Percentiles rank a stretch among this genome's conserved stretches.
Evolutionary conservation across 1,139 yeast species (phyloP).

Genomic region (Sugiyamaella neomexicana): DNA sequence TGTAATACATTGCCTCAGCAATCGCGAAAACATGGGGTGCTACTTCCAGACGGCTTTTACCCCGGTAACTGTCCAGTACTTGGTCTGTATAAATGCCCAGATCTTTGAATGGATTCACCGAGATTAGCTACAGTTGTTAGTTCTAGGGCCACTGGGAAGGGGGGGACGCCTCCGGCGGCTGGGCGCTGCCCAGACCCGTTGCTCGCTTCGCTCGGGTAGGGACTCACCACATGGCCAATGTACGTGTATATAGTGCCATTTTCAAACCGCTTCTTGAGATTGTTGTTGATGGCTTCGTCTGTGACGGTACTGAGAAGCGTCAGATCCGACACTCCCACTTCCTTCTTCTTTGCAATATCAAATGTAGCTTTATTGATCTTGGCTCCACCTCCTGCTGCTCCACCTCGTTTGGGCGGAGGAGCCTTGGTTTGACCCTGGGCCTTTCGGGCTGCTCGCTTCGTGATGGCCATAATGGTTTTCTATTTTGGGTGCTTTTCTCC

Average conservation of each 20-base stretch:
- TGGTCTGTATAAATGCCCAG: conserved; percentile 89
- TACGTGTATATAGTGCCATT: conserved; percentile 77
- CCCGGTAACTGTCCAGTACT: conserved; percentile 73
- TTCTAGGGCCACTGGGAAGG: neutral
- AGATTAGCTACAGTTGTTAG: conserved; percentile 53
- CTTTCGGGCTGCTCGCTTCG: conserved; percentile 74
- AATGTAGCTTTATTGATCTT: conserved; percentile 84
- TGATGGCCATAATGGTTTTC: conserved; percentile 58
- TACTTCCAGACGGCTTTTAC: conserved; percentile 86
- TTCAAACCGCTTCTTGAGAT: conserved; percentile 82
- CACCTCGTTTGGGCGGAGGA: conserved; percentile 51
- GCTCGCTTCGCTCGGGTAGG: conserved; percentile 1
- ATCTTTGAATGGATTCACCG: conserved; percentile 96
- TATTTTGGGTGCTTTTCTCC: neutral
- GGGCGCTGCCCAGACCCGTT: conserved; percentile 12
- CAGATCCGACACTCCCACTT: conserved; percentile 95
- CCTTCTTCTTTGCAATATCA: conserved; percentile 85
- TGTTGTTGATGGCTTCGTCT: conserved; percentile 91
- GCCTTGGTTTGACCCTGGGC: conserved; percentile 53
- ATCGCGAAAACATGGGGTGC: conserved; percentile 99
- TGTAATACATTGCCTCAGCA: conserved; percentile 96
- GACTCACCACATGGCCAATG: conserved; percentile 42
- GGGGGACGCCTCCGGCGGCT: conserved; percentile 13
- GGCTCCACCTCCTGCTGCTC: conserved; percentile 35
- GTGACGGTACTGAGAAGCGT: conserved; percentile 85